A percentile compares a stretch with the other conserved stretches of the same genome.
These are phyloP conservation scores for Pseudogymnoascus sp. DNA, from an alignment of 2,329 filamentous ascomycete genomes.

Conservation along the genomic window DNA sequence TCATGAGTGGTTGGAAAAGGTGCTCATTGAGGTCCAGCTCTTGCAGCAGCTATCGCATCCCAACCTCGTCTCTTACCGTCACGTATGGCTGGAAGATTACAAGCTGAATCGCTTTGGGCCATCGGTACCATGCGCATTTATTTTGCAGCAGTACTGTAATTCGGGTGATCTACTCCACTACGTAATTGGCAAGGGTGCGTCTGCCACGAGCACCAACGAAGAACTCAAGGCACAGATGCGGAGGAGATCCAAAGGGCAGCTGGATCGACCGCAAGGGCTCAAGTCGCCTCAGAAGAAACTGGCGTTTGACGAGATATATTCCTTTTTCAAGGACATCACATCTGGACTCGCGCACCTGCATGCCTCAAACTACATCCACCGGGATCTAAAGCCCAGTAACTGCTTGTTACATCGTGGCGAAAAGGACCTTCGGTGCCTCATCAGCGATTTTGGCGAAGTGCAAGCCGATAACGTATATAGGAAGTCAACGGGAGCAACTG, in stretches of 20 bases:
- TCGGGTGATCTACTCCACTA: constrained; percentile 83
- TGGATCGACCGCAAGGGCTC: constrained; percentile 45
- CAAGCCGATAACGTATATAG: constrained; percentile 73
- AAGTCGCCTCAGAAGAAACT: constrained; percentile 31
- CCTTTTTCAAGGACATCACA: constrained; percentile 91
- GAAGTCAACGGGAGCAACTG: constrained; percentile 87
- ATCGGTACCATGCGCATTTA: constrained; percentile 89
- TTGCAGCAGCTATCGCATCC: constrained; percentile 87
- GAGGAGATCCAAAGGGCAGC: constrained; percentile 68
- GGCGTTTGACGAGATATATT: constrained; percentile 88
- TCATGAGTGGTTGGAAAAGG: constrained; percentile 90
- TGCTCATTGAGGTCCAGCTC: constrained; percentile 86
- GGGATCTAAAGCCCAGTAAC: constrained; percentile 93
- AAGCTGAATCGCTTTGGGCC: constrained; percentile 80
- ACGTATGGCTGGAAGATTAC: constrained; percentile 93
- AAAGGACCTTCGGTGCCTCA: constrained; percentile 66
- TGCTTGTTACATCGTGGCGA: constrained; percentile 76
- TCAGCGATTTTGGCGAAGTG: constrained; percentile 97
- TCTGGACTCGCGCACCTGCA: constrained; percentile 87
- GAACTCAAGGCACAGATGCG: constrained; percentile 83
- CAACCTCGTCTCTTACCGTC: constrained; percentile 91
- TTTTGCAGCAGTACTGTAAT: constrained; percentile 96
- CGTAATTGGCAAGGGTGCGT: constrained; percentile 60
- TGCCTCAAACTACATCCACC: constrained; percentile 85
- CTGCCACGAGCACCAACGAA: constrained; percentile 61